Percentiles rank a stretch among this genome's conserved stretches.
These are phyloP conservation scores for Dothideomycetidae sp. DNA, from an alignment of 2,329 filamentous ascomycete species.

Conservation along the genomic window DNA sequence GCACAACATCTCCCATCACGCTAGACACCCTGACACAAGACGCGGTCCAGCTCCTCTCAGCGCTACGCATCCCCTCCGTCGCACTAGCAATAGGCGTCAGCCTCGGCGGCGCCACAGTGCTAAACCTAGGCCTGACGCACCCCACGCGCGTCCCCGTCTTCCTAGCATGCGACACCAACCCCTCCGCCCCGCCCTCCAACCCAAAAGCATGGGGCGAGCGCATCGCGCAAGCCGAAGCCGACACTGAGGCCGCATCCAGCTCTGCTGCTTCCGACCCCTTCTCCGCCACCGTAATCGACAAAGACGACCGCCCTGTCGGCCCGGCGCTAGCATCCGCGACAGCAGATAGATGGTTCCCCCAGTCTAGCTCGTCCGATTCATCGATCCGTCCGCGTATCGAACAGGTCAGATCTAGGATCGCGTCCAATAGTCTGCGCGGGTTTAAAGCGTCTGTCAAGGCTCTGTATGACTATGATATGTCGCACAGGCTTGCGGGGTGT, in stretches of 20 bases:
- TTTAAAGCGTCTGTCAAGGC: conserved; percentile 56
- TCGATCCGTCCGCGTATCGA: conserved; percentile 35
- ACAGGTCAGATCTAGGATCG: conserved; percentile 54
- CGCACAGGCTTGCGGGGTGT: conserved; percentile 39
- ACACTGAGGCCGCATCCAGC: conserved; percentile 22
- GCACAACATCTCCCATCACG: conserved; percentile 31
- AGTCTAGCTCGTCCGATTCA: conserved; percentile 42
- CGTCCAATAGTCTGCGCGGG: conserved; percentile 52
- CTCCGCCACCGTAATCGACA: conserved; percentile 19
- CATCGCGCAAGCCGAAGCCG: conserved; percentile 50
- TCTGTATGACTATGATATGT: conserved; percentile 57
- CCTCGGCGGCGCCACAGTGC: conserved; percentile 64
- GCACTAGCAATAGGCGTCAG: conserved; percentile 61
- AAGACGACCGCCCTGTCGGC: conserved; percentile 43
- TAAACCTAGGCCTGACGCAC: conserved; percentile 56
- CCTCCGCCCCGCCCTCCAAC: conserved; percentile 56
- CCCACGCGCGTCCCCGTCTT: conserved; percentile 46
- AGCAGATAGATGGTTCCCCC: conserved; percentile 60
- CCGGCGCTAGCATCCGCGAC: conserved; percentile 53
- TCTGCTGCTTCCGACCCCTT: conserved; percentile 17
- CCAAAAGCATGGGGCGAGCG: conserved; percentile 68
- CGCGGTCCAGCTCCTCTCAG: conserved; percentile 49
- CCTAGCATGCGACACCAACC: conserved; percentile 67
- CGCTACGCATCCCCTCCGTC: conserved; percentile 53
- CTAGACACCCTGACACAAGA: conserved; percentile 56